Base-by-base conservation (phyloP, 2,329 filamentous ascomycete genomes). In the Coniella vitis region DNA sequence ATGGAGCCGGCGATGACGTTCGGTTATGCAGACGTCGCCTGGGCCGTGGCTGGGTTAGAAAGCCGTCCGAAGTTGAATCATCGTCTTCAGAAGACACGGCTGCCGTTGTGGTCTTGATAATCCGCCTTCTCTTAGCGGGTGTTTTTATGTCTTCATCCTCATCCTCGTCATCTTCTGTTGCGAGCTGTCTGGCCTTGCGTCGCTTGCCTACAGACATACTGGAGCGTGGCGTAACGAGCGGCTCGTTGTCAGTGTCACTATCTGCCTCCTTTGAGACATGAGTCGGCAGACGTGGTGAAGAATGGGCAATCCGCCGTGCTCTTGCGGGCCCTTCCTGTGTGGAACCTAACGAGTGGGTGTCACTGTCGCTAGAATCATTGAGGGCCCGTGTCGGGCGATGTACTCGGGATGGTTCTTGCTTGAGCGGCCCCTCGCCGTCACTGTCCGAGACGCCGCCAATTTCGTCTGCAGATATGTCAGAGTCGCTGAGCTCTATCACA, bases 81-180 rank as follows among this genome's bases (percentile, higher is more conserved):
- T 44, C 45, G 10, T 19, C 22, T 12, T 48, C 34, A 21, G 19
- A 13, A 17, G 7, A 34, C 8, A 29, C 25, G 9, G 35, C 20
- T 20, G 38, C 35, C 51, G 55, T 32, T 41, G 48, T 38, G 10
- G 42, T 34, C 29, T 54, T 51, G 7, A 46, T 47, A 2, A 54
- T 52, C 43, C 57, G 63, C 7, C 58, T 60, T 49, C 56, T 61
- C 49, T 65, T 65, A 3, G 55, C 48, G 4, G 63, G 61, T 7
- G 60, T 64, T n/a, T 57, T 37, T 19, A 56, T 31, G 4, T 49
- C 45, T 12, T 46, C 48, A 12, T 48, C 45, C 14, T 51, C 48
- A 7, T 47, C 52, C 10, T 49, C 46, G 4, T 51, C 49, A 9
- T 52, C 42, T 13, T 54, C 45, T 14, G 40, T 35, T 3, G 43